Evolutionary conservation across 2,329 filamentous ascomycete species (phyloP).

Genomic region (Ophiognomonia clavigignenti-juglandacearum): DNA sequence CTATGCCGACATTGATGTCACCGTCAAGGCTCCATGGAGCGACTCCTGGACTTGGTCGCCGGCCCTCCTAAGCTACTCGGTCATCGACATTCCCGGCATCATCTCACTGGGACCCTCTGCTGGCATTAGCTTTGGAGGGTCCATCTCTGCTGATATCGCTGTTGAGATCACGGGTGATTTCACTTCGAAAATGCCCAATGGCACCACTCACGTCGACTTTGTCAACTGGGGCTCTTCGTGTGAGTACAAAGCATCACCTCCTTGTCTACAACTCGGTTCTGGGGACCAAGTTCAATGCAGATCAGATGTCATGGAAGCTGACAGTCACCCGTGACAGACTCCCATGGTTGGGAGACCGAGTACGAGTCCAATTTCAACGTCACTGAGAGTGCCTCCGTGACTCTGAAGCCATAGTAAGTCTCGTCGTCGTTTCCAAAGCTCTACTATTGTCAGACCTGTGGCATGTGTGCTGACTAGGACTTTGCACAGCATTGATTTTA

Average conservation of each 20-base stretch:
- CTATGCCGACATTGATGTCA: slow-evolving; percentile 17
- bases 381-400: slow-evolving; percentile 8
- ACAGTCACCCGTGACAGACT: not conserved
- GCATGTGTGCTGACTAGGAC: not conserved
- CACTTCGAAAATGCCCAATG: slow-evolving; percentile 11
- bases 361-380: slow-evolving; percentile 4
- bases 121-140: slow-evolving; percentile 11
- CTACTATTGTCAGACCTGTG: too few relatives aligned
- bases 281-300: too few relatives aligned
- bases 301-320: not conserved
- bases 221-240: slow-evolving; percentile 5
- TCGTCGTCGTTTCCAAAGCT: not conserved
- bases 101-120: slow-evolving; percentile 14
- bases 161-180: slow-evolving; percentile 6
- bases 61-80: slow-evolving; percentile 12
- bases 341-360: slow-evolving; percentile 7
- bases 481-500: slow-evolving; percentile 10
- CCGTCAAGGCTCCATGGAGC: slow-evolving; percentile 15
- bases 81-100: slow-evolving; percentile 18
- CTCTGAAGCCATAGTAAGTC: slow-evolving; percentile 2
- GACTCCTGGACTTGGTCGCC: slow-evolving; percentile 17
- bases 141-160: slow-evolving; percentile 1
- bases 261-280: too few relatives aligned
- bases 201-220: slow-evolving; percentile 14
- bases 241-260: too few relatives aligned